Conservation (phyloP, 2,329 filamentous ascomycete species). For the Xylaria sp. region DNA sequence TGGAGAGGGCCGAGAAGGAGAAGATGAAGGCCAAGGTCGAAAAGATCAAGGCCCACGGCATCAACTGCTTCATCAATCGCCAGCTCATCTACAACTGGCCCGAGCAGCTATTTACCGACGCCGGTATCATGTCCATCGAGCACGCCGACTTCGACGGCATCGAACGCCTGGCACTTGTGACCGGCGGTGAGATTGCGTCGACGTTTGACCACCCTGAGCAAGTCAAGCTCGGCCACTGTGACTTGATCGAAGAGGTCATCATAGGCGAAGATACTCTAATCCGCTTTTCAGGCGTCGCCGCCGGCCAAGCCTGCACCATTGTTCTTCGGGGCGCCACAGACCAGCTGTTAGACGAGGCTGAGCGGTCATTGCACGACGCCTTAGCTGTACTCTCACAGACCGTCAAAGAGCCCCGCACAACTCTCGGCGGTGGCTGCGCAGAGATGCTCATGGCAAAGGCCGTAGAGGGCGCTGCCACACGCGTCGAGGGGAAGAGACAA, state of each 20-base stretch:
- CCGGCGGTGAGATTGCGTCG: constrained; percentile 95
- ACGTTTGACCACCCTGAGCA: constrained; percentile 98
- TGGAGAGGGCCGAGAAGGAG: constrained; percentile 97
- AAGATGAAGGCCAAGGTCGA: constrained; percentile 99
- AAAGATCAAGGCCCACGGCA: constrained; percentile 97
- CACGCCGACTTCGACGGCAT: constrained; percentile 99
- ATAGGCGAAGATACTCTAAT: constrained; percentile 98
- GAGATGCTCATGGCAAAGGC: constrained; percentile 99
- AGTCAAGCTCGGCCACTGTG: constrained; percentile 94
- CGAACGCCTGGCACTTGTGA: constrained; percentile 92
- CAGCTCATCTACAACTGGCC: constrained; percentile 99
- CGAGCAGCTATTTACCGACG: constrained; percentile 97
- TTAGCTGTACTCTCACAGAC: constrained; percentile 97
- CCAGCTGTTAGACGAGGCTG: constrained; percentile 95
- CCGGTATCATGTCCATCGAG: constrained; percentile 97
- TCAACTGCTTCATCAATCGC: constrained; percentile 99
- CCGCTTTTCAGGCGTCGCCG: constrained; percentile 95
- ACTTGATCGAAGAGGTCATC: constrained; percentile 96
- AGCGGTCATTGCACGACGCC: constrained; percentile 95
- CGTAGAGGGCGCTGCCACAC: constrained; percentile 91
- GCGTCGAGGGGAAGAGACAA: constrained; percentile 96
- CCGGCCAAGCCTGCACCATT: constrained; percentile 94
- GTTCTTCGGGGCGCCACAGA: constrained; percentile 96
- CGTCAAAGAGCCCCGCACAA: constrained; percentile 91
- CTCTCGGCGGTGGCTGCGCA: constrained; percentile 92